A percentile compares a stretch with the other conserved stretches of the same genome.
Conservation (phyloP, 768 basidiomycete species). For the Boletus vinaceobasis region DNA sequence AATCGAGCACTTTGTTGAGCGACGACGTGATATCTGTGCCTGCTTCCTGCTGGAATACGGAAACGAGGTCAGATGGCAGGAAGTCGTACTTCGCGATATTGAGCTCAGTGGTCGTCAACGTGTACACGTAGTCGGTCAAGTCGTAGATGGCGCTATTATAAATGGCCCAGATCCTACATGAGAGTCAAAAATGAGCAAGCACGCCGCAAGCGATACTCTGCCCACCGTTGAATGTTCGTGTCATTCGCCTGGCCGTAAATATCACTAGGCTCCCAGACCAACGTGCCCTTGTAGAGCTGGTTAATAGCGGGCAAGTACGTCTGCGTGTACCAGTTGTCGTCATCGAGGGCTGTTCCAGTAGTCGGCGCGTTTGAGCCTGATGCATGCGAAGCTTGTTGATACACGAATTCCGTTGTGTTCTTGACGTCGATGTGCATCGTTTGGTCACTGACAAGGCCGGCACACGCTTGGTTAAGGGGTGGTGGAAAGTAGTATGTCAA, state of each 20-base stretch:
- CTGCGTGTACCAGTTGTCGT: conserved; percentile 53
- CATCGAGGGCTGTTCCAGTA: conserved; percentile 34
- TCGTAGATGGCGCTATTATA: conserved; percentile 60
- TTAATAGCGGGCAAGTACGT: conserved; percentile 53
- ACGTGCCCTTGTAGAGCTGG: conserved; percentile 56
- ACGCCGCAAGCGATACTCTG: conserved; percentile 6
- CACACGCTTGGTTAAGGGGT: conserved; percentile 57
- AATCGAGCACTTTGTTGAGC: conserved; percentile 44
- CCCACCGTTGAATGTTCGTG: conserved; percentile 32
- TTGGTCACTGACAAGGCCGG: conserved; percentile 50
- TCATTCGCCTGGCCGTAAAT: conserved; percentile 38
- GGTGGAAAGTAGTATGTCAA: conserved; percentile 61
- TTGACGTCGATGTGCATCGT: conserved; percentile 39
- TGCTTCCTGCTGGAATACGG: conserved; percentile 53
- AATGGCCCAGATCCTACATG: conserved; percentile 52
- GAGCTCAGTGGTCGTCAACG: conserved; percentile 42
- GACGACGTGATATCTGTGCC: conserved; percentile 58
- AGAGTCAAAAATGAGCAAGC: conserved; percentile 5
- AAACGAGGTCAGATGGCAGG: conserved; percentile 46
- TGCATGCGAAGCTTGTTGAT: conserved; percentile 50
- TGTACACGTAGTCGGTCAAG: conserved; percentile 65
- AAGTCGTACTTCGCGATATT: conserved; percentile 47
- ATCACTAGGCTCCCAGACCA: conserved; percentile 46
- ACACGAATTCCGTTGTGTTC: conserved; percentile 45
- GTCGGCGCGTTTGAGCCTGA: conserved; percentile 46